phyloP scores from a whole-genome alignment of 192 early-diverging fungal species.

The Coemansia sp. region DNA sequence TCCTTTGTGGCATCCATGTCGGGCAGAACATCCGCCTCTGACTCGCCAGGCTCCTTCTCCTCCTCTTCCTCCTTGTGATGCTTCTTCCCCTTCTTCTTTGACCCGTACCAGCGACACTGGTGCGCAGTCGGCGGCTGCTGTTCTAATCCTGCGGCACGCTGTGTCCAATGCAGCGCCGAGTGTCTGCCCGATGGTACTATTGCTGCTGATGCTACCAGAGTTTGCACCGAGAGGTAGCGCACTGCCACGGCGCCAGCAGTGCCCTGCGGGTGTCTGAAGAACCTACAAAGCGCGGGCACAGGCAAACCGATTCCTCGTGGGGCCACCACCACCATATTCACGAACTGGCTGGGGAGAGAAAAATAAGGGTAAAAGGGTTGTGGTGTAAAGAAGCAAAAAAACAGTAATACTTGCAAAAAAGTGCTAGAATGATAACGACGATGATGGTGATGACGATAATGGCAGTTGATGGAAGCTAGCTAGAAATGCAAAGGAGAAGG shows the following conservation, averaged over 20 bases:
- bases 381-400: no score
- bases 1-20: slow-evolving; percentile 61
- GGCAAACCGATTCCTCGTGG: neutral
- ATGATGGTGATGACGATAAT: no score
- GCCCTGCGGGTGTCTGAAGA: neutral
- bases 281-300: neutral
- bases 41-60: slow-evolving; percentile 22
- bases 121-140: slow-evolving; percentile 5
- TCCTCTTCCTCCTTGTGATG: slow-evolving; percentile 14
- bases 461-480: no score
- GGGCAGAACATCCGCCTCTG: slow-evolving; percentile 50
- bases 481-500: no score
- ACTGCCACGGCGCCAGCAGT: neutral
- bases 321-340: no score
- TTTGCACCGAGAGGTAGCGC: neutral
- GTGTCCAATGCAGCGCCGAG: neutral
- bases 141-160: neutral
- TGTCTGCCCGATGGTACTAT: neutral
- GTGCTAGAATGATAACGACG: no score
- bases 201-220: neutral
- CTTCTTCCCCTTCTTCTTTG: slow-evolving; percentile 39
- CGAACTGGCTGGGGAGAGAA: no score
- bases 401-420: no score
- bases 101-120: slow-evolving; percentile 38
- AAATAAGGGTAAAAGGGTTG: no score